A percentile compares a stretch with the other conserved stretches of the same genome.
phyloP scores from a whole-genome alignment of 2,329 filamentous ascomycete species.

The Exutisphaerella laricina region DNA sequence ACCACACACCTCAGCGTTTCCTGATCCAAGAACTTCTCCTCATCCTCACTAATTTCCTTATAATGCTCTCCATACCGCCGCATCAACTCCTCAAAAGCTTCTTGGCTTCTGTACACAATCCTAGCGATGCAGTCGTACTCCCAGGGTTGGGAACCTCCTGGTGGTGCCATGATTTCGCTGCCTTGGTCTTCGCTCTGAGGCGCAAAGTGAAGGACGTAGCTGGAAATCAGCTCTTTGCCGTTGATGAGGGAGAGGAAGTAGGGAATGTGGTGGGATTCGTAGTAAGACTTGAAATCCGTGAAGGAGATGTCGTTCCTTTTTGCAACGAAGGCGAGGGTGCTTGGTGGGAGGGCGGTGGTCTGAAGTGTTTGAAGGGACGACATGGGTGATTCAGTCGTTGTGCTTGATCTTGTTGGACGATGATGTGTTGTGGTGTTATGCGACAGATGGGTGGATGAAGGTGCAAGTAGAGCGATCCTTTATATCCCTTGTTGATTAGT shows the following conservation, averaged over 20 bases:
- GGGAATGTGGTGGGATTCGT: not conserved
- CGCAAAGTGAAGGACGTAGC: not conserved
- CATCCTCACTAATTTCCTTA: not conserved
- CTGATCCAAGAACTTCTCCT: conserved; percentile 2
- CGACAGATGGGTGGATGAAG: no score
- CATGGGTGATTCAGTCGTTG: no score
- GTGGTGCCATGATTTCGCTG: not conserved
- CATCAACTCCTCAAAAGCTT: not conserved
- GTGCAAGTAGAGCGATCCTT: no score
- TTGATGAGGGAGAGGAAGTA: conserved; percentile 1
- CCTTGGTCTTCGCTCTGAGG: not conserved
- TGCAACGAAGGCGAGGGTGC: not conserved
- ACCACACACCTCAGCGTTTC: not conserved
- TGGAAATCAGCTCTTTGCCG: not conserved
- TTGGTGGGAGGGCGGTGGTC: not conserved
- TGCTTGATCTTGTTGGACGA: no score
- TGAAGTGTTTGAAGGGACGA: no score
- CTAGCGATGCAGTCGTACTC: conserved; percentile 1
- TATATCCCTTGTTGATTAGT: no score
- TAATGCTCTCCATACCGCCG: not conserved
- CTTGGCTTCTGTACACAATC: not conserved
- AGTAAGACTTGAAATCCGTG: not conserved
- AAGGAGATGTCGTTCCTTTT: not conserved
- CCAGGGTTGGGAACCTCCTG: not conserved
- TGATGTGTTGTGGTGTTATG: no score